Evolutionary conservation across 1,139 yeast genomes (phyloP).

Genomic region (Nakaseomyces bracarensis): DNA sequence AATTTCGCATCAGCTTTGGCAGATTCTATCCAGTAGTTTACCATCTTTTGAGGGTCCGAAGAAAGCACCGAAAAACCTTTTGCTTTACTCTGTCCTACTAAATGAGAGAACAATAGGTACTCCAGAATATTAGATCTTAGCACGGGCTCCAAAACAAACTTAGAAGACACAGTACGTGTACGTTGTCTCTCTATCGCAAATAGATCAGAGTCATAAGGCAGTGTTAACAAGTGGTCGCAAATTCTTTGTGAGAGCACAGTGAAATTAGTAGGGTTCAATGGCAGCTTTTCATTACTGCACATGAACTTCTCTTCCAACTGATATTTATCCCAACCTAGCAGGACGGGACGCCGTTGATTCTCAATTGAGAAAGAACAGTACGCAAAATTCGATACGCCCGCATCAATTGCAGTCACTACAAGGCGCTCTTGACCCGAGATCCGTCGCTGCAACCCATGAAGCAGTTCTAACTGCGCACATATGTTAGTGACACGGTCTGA

Average conservation of each 20-base stretch:
- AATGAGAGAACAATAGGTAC: constrained; percentile 38
- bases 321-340: constrained; percentile 40
- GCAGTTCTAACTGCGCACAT: background rate
- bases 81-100: constrained; percentile 21
- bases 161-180: constrained; percentile 41
- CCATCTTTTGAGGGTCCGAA: constrained; percentile 37
- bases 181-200: constrained; percentile 50
- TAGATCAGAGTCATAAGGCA: constrained; percentile 31
- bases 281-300: constrained; percentile 10
- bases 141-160: constrained; percentile 42
- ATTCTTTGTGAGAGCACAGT: constrained; percentile 18
- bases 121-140: constrained; percentile 47
- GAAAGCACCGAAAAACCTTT: constrained; percentile 19
- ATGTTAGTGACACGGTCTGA: background rate
- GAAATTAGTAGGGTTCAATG: constrained; percentile 18
- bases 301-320: constrained; percentile 34
- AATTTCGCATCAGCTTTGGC: constrained; percentile 5
- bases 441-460: background rate
- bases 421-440: background rate
- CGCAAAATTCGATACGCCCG: constrained; percentile 41
- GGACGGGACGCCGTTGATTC: constrained; percentile 25
- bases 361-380: constrained; percentile 23
- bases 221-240: constrained; percentile 13
- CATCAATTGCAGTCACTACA: constrained; percentile 32
- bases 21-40: constrained; percentile 33